A percentile compares a stretch with the other conserved stretches of the same genome.
These are phyloP conservation scores for Euphrasia arctica DNA, from an alignment of 305 asterid species.

Conservation along the genomic window DNA sequence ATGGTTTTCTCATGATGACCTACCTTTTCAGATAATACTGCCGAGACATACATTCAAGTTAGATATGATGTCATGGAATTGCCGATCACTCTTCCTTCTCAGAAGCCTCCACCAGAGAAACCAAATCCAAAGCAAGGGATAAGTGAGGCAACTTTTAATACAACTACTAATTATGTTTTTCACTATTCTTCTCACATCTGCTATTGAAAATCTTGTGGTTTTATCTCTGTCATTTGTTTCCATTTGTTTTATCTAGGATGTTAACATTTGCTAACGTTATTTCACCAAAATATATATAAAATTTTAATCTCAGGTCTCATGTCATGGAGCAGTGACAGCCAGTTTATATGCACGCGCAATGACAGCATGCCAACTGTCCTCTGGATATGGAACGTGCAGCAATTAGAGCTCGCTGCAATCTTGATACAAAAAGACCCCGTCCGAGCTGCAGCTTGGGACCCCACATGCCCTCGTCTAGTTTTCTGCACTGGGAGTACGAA, in stretches of 20 bases:
- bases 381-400: constrained; percentile 99
- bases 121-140: constrained; percentile 98
- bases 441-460: constrained; percentile 91
- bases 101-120: constrained; percentile 88
- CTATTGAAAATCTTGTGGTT: neutral
- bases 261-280: too few relatives aligned
- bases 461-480: constrained; percentile 69
- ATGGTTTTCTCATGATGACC: too few relatives aligned
- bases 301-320: constrained; percentile 57
- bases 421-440: constrained; percentile 89
- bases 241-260: too few relatives aligned
- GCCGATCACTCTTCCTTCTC: constrained; percentile 81
- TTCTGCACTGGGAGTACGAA: constrained; percentile 80
- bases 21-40: constrained; percentile 44
- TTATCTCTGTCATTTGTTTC: neutral
- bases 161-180: neutral
- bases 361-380: constrained; percentile 95
- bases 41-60: constrained; percentile 64
- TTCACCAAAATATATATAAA: neutral
- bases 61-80: constrained; percentile 83
- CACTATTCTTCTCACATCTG: neutral
- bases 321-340: constrained; percentile 95
- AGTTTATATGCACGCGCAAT: constrained; percentile 79
- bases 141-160: constrained; percentile 44
- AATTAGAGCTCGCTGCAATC: constrained; percentile 84